These are phyloP conservation scores for Phaeotremella skinneri DNA, from an alignment of 768 basidiomycete genomes.

Conservation along the genomic window DNA sequence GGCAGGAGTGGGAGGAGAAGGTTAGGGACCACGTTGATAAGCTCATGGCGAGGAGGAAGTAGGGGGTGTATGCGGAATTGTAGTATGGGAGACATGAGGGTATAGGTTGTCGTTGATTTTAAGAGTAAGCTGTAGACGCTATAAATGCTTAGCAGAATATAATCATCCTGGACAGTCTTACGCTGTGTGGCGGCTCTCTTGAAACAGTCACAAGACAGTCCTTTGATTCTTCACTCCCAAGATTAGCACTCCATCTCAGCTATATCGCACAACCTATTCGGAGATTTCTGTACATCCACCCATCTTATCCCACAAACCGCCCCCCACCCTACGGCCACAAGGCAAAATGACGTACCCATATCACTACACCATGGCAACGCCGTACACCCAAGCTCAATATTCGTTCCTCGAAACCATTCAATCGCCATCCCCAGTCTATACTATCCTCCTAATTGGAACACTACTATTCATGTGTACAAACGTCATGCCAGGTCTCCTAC, in stretches of 20 bases:
- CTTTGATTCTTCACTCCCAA: too few species aligned
- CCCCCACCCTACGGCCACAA: too few species aligned
- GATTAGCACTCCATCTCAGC: too few species aligned
- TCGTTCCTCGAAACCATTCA: not conserved
- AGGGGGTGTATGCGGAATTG: not conserved
- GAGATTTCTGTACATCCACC: too few species aligned
- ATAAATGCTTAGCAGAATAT: too few species aligned
- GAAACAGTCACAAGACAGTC: too few species aligned
- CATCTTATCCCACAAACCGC: too few species aligned
- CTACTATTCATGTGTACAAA: conserved; percentile 38
- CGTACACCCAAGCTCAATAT: not conserved
- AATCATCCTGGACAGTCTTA: too few species aligned
- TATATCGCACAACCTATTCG: too few species aligned
- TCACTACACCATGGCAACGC: not conserved
- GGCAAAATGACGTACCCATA: not conserved
- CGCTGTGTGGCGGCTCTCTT: too few species aligned
- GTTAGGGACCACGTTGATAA: conserved; percentile 38
- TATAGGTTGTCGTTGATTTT: too few species aligned
- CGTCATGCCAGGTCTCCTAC: conserved; percentile 33
- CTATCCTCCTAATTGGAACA: conserved; percentile 39
- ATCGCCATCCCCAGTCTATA: conserved; percentile 31
- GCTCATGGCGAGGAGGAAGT: conserved; percentile 38
- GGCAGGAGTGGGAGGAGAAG: conserved; percentile 47
- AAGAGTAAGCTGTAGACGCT: too few species aligned
- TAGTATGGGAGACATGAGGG: not conserved